Evolutionary conservation across 169 alveolate genomes (phyloP), one percentile per base, ranked within the genome.

Genomic region (Eimeria necatrix): DNA sequence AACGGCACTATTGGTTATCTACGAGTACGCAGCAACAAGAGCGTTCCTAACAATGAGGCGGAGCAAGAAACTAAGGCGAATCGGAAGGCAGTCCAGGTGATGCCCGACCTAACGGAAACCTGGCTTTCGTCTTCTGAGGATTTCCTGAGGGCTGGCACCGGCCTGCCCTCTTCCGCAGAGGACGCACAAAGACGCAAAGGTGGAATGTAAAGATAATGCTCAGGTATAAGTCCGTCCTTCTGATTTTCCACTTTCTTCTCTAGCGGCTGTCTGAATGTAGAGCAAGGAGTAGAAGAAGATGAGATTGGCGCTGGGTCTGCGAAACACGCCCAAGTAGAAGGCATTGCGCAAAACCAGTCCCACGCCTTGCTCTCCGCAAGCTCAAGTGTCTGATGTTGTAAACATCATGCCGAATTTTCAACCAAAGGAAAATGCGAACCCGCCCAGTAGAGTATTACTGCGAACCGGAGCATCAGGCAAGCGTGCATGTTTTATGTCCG

Each of bases 181-280:
- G 26, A 24, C 60, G 56, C 91, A 4, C 84, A 32, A 4, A 83
- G 64, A 5, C 91, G 76, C 91, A 83, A 24, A 6, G 91, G 91
- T 12, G 91, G 91, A 32, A 83, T 83, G 41, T 83, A 83, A 59
- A 83, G 91, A 32, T 4, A 83, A 16, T 83, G 91, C 59, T 83
- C 91, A 10, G 91, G 91, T 22, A 83, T 83, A 5, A 83, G 53
- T 12, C 91, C 91, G 5, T 83, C 76, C 49, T 16, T 46, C 64
- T 83, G 76, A 10, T 4, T 4, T 32, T 24, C 91, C 12, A n/a
- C n/a, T 52, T 53, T 53, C 32, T 18, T 32, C 14, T 32, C 91
- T 16, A 59, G 59, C 26, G 76, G 56, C 52, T 52, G 41, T 1
- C 76, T 59, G 0, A 10, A 5, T 49, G 88, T 48, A 64, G 88